Percentiles rank a stretch among this genome's conserved stretches.
phyloP scores from a whole-genome alignment of 768 basidiomycete genomes.

The Lactifluus subvellereus region DNA sequence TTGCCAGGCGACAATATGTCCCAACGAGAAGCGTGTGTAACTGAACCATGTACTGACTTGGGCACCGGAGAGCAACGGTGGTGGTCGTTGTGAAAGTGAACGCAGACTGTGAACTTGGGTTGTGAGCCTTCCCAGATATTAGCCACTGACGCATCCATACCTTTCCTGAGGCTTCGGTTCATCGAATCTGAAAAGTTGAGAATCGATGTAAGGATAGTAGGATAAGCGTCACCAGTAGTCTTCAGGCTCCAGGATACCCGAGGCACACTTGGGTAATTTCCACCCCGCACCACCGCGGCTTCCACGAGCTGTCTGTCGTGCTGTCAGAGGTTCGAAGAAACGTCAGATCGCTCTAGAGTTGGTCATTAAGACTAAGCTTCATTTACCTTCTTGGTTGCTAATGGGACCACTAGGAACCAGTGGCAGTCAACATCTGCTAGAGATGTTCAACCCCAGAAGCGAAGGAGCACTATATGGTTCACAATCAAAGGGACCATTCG shows the following conservation, averaged over 20 bases:
- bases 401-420: too few relatives aligned
- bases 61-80: too few relatives aligned
- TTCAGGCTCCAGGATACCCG: too few relatives aligned
- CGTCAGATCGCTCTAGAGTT: neutral
- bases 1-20: too few relatives aligned
- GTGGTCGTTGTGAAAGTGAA: neutral
- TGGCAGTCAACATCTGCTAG: neutral
- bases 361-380: neutral
- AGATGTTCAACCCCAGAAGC: neutral
- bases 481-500: too few relatives aligned
- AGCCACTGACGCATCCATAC: neutral
- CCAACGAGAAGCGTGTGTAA: too few relatives aligned
- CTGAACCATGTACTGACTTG: too few relatives aligned
- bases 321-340: neutral
- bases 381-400: neutral
- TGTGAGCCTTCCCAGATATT: neutral
- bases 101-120: neutral
- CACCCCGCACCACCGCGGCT: neutral
- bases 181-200: neutral
- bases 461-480: too few relatives aligned
- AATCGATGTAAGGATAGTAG: too few relatives aligned
- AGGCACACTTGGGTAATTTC: too few relatives aligned
- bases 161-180: neutral
- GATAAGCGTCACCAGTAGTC: too few relatives aligned
- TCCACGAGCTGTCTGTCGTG: neutral